These are phyloP conservation scores for Dryas integrifolia DNA, from an alignment of 331 rosid genomes.

Conservation along the genomic window DNA sequence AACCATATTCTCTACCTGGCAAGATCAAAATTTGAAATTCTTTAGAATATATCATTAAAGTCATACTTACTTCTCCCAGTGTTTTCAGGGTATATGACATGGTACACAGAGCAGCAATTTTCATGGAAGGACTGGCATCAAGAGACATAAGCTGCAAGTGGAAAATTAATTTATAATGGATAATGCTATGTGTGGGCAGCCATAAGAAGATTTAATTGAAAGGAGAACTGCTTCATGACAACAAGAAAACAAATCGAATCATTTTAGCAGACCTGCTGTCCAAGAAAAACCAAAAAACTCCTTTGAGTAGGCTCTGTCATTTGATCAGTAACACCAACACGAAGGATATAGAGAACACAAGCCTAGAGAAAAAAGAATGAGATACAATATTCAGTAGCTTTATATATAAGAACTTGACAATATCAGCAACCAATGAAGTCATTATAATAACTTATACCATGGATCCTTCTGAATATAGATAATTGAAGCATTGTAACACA, in stretches of 20 bases:
- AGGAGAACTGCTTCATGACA: conserved; percentile 21
- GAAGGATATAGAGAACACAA: conserved; percentile 88
- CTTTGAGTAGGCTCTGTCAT: conserved; percentile 96
- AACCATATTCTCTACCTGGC: background rate
- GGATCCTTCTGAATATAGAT: background rate
- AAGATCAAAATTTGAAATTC: conserved; percentile 1
- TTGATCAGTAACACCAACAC: conserved; percentile 89
- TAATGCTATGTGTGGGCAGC: background rate
- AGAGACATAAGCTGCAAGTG: conserved; percentile 63
- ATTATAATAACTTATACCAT: conserved; percentile 7
- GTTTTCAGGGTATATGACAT: conserved; percentile 76
- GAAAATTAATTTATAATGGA: too few species aligned
- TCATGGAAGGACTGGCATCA: conserved; percentile 81
- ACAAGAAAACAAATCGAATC: conserved; percentile 11
- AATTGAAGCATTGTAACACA: background rate
- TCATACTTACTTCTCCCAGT: conserved; percentile 75
- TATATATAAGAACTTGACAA: conserved; percentile 6
- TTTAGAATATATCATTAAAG: conserved; percentile 12
- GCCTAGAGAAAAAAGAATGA: conserved; percentile 58
- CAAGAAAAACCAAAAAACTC: conserved; percentile 73
- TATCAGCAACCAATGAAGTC: conserved; percentile 11
- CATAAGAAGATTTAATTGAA: conserved; percentile 19
- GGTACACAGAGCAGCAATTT: conserved; percentile 79
- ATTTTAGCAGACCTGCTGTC: conserved; percentile 57
- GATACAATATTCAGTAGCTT: conserved; percentile 29